phyloP scores from a whole-genome alignment of 1,139 yeast genomes.

The Suhomyces taliae region DNA sequence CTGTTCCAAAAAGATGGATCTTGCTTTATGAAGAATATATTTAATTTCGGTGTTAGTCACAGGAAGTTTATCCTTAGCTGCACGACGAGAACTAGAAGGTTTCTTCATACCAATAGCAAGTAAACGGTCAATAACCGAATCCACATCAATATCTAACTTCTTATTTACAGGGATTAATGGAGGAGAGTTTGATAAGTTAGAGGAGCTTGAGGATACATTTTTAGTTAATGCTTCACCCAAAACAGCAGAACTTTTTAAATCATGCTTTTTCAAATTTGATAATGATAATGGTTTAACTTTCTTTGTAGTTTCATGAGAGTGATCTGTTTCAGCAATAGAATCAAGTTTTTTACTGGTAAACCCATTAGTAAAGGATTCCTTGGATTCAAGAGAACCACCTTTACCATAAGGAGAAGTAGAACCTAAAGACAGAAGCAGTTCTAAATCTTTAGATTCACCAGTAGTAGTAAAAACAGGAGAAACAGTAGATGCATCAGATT shows the following conservation, averaged over 20 bases:
- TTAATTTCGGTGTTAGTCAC: slow-evolving; percentile 58
- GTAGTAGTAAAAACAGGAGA: slow-evolving; percentile 43
- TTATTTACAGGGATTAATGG: slow-evolving; percentile 23
- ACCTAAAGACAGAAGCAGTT: slow-evolving; percentile 43
- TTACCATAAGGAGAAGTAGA: slow-evolving; percentile 20
- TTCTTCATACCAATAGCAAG: slow-evolving; percentile 44
- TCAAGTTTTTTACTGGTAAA: slow-evolving; percentile 3
- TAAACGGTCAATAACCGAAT: slow-evolving; percentile 54
- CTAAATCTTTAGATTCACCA: slow-evolving; percentile 33
- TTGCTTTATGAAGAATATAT: slow-evolving; percentile 62
- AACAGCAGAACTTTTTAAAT: slow-evolving; percentile 10
- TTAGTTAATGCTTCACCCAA: slow-evolving; percentile 13
- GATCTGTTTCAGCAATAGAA: slow-evolving; percentile 30
- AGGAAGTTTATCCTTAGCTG: slow-evolving; percentile 43
- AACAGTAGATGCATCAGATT: slow-evolving; percentile 25
- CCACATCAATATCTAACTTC: slow-evolving; percentile 45
- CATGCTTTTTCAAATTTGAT: slow-evolving; percentile 16
- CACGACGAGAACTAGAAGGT: slow-evolving; percentile 21
- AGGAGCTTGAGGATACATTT: slow-evolving; percentile 18
- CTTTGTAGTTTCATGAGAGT: slow-evolving; percentile 40
- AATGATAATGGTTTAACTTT: slow-evolving; percentile 9
- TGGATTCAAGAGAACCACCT: slow-evolving; percentile 13
- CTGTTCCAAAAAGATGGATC: slow-evolving; percentile 71
- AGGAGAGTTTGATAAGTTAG: slow-evolving; percentile 28
- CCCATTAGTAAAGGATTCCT: slow-evolving; percentile 9